These are phyloP conservation scores for Coffea canephora DNA, from an alignment of 257 asterid species.

Conservation along the genomic window DNA sequence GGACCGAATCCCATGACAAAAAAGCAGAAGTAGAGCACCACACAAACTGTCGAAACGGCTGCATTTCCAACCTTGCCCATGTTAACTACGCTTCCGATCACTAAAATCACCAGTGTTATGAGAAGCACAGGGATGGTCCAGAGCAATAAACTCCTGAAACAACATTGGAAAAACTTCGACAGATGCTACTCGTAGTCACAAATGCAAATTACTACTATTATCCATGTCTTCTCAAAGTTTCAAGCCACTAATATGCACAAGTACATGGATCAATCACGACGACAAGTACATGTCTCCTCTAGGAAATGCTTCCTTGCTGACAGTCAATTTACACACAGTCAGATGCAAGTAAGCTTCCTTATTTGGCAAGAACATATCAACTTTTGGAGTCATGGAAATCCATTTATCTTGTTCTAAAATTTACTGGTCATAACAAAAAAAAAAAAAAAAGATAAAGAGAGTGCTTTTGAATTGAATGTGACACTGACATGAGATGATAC, in stretches of 20 bases:
- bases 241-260: not conserved
- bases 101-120: constrained; percentile 40
- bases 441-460: not conserved
- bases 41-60: constrained; percentile 48
- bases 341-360: not conserved
- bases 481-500: not conserved
- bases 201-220: not conserved
- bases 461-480: not conserved
- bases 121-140: constrained; percentile 52
- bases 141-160: constrained; percentile 58
- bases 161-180: not conserved
- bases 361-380: not conserved
- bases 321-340: not conserved
- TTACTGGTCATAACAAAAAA: not conserved
- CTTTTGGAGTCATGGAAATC: not conserved
- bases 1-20: constrained; percentile 76
- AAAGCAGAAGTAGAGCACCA: constrained; percentile 47
- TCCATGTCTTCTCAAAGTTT: not conserved
- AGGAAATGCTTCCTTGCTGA: not conserved
- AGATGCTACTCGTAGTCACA: not conserved
- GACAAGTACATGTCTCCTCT: not conserved
- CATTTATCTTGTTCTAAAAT: not conserved
- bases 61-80: constrained; percentile 44
- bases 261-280: not conserved
- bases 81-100: constrained; percentile 34